Percentiles rank a stretch among this genome's conserved stretches.
Conservation (phyloP, 23 red algal species). For the Gracilaria caudata region DNA sequence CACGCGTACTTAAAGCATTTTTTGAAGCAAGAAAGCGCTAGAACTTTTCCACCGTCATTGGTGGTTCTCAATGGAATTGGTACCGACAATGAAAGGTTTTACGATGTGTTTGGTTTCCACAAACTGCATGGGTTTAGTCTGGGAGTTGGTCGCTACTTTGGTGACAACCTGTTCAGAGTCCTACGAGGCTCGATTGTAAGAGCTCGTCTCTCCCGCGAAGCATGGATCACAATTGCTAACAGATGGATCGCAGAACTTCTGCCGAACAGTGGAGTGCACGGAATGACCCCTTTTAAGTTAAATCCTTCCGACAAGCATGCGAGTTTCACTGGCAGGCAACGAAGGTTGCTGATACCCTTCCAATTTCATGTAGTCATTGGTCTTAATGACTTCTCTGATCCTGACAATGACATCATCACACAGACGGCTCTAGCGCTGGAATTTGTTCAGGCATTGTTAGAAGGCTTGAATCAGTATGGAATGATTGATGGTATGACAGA, state of each 20-base stretch:
- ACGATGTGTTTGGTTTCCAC: neutral
- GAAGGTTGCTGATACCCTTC: neutral
- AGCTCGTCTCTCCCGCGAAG: neutral
- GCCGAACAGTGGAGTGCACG: neutral
- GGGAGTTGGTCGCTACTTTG: neutral
- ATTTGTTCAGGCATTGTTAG: neutral
- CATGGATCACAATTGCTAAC: neutral
- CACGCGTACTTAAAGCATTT: too few species aligned
- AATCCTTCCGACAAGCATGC: neutral
- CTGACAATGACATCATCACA: neutral
- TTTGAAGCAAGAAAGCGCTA: too few species aligned
- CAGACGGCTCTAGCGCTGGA: neutral
- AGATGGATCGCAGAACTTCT: neutral
- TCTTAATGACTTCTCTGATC: neutral
- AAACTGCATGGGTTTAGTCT: neutral
- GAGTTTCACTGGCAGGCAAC: neutral
- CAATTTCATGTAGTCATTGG: neutral
- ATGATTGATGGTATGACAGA: too few species aligned
- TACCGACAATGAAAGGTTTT: neutral
- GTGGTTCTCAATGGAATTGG: neutral
- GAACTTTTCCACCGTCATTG: too few species aligned
- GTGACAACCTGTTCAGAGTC: neutral
- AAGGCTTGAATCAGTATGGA: neutral
- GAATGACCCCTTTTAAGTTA: neutral
- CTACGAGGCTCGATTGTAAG: neutral